Percentiles rank a stretch among this genome's conserved stretches.
Conservation (phyloP, 2,329 filamentous ascomycete genomes). For the Drechslerella coelobrocha region DNA sequence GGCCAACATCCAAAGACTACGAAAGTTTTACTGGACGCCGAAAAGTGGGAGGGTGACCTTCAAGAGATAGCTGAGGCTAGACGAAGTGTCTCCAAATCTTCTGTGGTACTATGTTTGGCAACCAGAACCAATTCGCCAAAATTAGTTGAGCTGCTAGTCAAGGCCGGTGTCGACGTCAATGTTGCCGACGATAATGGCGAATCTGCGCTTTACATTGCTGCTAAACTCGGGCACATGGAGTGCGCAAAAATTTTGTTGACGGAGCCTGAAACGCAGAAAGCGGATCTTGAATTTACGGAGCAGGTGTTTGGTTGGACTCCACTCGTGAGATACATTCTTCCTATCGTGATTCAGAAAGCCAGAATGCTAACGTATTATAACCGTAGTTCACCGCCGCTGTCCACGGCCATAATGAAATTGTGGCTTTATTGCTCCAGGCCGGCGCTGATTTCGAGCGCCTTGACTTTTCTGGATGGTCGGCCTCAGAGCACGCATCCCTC, state of each 20-base stretch:
- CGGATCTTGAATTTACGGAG: conserved; percentile 77
- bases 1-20: conserved; percentile 89
- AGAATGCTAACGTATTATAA: conserved; percentile 4
- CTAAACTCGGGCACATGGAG: conserved; percentile 81
- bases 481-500: conserved; percentile 88
- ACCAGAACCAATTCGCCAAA: conserved; percentile 83
- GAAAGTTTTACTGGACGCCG: conserved; percentile 77
- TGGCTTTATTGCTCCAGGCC: conserved; percentile 76
- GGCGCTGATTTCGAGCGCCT: conserved; percentile 76
- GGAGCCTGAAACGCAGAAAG: conserved; percentile 73
- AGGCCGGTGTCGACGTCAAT: conserved; percentile 90
- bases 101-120: conserved; percentile 84
- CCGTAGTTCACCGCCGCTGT: conserved; percentile 73
- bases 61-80: conserved; percentile 68
- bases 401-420: conserved; percentile 79
- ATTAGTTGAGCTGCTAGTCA: conserved; percentile 85
- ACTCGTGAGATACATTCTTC: conserved; percentile 66
- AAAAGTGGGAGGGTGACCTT: conserved; percentile 74
- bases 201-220: conserved; percentile 88
- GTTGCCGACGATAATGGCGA: conserved; percentile 90
- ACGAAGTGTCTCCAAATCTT: conserved; percentile 78
- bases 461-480: conserved; percentile 92
- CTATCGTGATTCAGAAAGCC: neutral
- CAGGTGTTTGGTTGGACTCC: conserved; percentile 92
- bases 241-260: conserved; percentile 79